Evolutionary conservation across 805 yeast genomes (phyloP), one percentile per base, ranked within the genome.

Genomic region (Metschnikowia aberdeeniae): DNA sequence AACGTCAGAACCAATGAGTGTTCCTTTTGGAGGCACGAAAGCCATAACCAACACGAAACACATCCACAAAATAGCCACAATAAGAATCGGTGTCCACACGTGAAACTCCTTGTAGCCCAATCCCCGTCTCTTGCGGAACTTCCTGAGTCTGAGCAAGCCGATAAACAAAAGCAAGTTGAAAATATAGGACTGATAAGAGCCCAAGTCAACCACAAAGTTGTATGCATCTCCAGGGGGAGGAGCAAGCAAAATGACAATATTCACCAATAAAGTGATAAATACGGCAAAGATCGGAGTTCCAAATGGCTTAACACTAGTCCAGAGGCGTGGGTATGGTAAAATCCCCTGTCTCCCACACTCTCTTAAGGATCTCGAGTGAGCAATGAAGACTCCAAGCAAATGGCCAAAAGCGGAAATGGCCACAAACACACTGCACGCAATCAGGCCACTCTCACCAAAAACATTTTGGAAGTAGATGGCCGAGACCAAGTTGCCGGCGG

Each of bases 21-120:
- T 56, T 3, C 71, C 71, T 42, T 61, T 51, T 22, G 76, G 75
- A 27, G 75, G 75, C 29, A 71, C 74, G 50, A 64, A 71, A 0
- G 74, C 66, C 62, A 70, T 64, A 13, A 63, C 67, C 45, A 70
- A 55, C n/a, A 71, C 75, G 49, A 70, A 66, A 7, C 60, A 29
- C 26, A 66, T 57, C 55, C 62, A 71, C 10, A 66, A 47, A 6
- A 68, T 49, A 5, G 66, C 61, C 34, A 71, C 45, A 6, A 63
- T 45, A 17, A 70, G 45, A n/a, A 65, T 45, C 2, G 71, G 68
- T 4, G 53, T 50, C 53, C 53, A 50, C 6, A 50, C 36, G 32
- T 50, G 53, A 36, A 50, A 50, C 34, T 50, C 53, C 26, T 38
- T 42, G 47, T 50, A 50, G n/a, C 53, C 53, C 42, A 50, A 47